Base-by-base conservation (phyloP, 1,284 basidiomycete species). In the Porodaedalea pini region DNA sequence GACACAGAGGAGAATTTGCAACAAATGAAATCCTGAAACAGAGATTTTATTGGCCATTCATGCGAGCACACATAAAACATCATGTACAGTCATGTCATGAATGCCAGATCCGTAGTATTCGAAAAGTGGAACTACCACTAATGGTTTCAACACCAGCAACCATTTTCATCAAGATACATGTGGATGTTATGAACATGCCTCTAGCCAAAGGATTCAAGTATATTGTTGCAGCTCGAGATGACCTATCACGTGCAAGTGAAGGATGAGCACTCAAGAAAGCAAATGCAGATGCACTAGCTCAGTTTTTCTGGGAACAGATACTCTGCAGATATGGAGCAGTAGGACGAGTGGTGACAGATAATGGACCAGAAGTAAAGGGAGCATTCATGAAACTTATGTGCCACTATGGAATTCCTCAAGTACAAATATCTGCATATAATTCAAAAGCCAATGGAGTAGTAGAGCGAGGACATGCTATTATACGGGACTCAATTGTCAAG, bases 31-130 rank as follows among this genome's bases (percentile, higher is more conserved):
- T n/a, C n/a, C n/a, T n/a, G n/a, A n/a, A n/a, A n/a, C n/a, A n/a
- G n/a, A n/a, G n/a, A n/a, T n/a, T n/a, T n/a, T n/a, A n/a, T n/a
- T 70, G 70, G 70, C 70, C 67, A 40, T 1, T 54, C 0, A 11
- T 69, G 13, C 49, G 64, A 2, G 41, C 57, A 0, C 68, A 76
- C 51, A 58, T 75, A 5, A 52, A 65, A 2, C 69, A 68, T 65
- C 71, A 68, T 55, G 57, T 76, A 2, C 31, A 56, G 0, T 71
- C 74, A 0, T 77, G 75, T 51, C 69, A 75, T 54, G 49, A 66
- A 34, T 77, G 74, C 54, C 73, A 76, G n/a, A 17, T 40, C 19
- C 39, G n/a, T 10, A 40, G 39, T 17, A 40, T 17, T 8, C 7
- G n/a, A 17, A 51, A 67, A 13, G 51, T 71, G 3, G 57, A 62